These are phyloP conservation scores for Pythium phragmitis DNA, from an alignment of 352 stramenopile species.

Conservation along the genomic window DNA sequence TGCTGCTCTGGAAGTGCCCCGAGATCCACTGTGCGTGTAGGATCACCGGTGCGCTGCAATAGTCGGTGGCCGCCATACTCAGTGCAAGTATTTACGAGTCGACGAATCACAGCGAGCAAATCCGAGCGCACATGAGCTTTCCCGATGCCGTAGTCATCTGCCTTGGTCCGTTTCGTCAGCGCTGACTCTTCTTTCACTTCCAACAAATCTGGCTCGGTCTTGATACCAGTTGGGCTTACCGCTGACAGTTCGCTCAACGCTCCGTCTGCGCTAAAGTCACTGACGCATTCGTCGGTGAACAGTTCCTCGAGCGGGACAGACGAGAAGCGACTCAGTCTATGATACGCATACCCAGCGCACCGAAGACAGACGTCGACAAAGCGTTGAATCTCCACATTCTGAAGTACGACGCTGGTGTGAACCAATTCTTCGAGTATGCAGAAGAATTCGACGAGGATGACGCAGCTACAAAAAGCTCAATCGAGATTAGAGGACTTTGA, in stretches of 20 bases:
- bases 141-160: conserved; percentile 57
- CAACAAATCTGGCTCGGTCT: background rate
- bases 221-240: background rate
- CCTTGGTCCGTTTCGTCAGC: background rate
- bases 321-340: conserved; percentile 14
- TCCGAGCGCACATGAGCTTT: conserved; percentile 42
- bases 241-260: background rate
- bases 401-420: conserved; percentile 9
- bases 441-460: conserved; percentile 64
- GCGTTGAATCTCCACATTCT: background rate
- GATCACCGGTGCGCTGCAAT: background rate
- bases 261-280: background rate
- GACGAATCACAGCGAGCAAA: conserved; percentile 47
- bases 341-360: conserved; percentile 14
- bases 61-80: conserved; percentile 19
- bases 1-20: background rate
- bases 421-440: conserved; percentile 55
- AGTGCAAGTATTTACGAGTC: conserved; percentile 44
- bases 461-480: conserved; percentile 42
- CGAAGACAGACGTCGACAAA: conserved; percentile 12
- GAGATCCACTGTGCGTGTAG: background rate
- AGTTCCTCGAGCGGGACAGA: conserved; percentile 9
- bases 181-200: background rate
- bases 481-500: background rate
- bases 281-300: conserved; percentile 6